phyloP scores from a whole-genome alignment of 495 filamentous ascomycete species.

The Haplographium delicatum region DNA sequence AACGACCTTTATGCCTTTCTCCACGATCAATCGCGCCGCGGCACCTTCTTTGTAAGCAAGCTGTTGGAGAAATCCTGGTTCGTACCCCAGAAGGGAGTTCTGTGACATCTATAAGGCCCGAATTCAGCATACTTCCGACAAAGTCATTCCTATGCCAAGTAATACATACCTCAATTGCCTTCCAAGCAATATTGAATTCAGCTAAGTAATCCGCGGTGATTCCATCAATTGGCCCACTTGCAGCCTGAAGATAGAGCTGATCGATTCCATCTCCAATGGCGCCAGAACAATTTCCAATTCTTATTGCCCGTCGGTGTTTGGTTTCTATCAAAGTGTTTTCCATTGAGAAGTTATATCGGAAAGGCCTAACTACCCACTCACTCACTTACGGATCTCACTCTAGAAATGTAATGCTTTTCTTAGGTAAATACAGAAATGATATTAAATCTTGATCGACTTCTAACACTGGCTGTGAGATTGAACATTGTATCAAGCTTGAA shows the following conservation, averaged over 20 bases:
- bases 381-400: too few relatives aligned
- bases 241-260: slow-evolving; percentile 19
- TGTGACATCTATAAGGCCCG: slow-evolving; percentile 17
- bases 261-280: slow-evolving; percentile 18
- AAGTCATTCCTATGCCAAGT: slow-evolving; percentile 10
- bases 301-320: slow-evolving; percentile 9
- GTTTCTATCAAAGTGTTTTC: too few relatives aligned
- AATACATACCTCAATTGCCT: slow-evolving; percentile 19
- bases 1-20: slow-evolving; percentile 31
- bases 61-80: slow-evolving; percentile 47
- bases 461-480: too few relatives aligned
- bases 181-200: slow-evolving; percentile 27
- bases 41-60: slow-evolving; percentile 33
- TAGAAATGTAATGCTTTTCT: too few relatives aligned
- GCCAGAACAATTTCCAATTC: slow-evolving; percentile 24
- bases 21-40: slow-evolving; percentile 33
- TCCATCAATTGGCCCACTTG: slow-evolving; percentile 22
- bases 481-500: too few relatives aligned
- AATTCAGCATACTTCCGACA: slow-evolving; percentile 21
- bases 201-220: slow-evolving; percentile 30
- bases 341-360: too few relatives aligned
- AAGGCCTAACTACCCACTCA: too few relatives aligned
- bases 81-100: slow-evolving; percentile 33
- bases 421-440: too few relatives aligned
- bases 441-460: too few relatives aligned